Evolutionary conservation across 1,284 basidiomycete species (phyloP).

Genomic region (Lentinula novae-zelandiae): DNA sequence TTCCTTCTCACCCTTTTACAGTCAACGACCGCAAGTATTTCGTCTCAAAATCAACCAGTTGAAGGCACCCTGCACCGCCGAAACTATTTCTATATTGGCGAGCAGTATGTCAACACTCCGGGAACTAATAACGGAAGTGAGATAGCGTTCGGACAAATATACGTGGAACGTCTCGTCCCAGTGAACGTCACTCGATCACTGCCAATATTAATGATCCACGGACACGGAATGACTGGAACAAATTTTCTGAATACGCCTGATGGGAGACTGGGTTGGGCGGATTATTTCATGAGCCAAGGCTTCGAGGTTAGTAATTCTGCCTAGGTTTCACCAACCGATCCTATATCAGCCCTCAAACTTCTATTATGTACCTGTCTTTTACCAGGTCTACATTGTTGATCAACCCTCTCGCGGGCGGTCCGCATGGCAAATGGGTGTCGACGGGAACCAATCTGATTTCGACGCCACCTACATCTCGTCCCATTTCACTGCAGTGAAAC

Average conservation of each 20-base stretch:
- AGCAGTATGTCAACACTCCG: constrained; percentile 19
- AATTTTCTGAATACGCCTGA: constrained; percentile 34
- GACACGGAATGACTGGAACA: constrained; percentile 33
- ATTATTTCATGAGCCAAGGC: constrained; percentile 30
- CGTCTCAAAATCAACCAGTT: neutral
- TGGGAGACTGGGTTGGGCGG: constrained; percentile 32
- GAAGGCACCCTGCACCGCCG: constrained; percentile 27
- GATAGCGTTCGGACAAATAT: constrained; percentile 29
- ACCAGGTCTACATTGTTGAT: constrained; percentile 47
- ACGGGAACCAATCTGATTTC: constrained; percentile 31
- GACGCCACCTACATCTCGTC: constrained; percentile 33
- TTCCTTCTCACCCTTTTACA: neutral
- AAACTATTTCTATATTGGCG: constrained; percentile 32
- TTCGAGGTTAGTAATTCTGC: constrained; percentile 27
- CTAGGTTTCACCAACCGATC: neutral
- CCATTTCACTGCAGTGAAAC: constrained; percentile 40
- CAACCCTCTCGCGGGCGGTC: constrained; percentile 47
- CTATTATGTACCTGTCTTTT: too few species aligned
- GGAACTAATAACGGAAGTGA: constrained; percentile 16
- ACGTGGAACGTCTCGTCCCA: constrained; percentile 32
- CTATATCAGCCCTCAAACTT: neutral
- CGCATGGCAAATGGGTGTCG: constrained; percentile 37
- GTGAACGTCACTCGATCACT: constrained; percentile 22
- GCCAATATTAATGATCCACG: constrained; percentile 24
- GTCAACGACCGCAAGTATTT: neutral